Percentiles rank a stretch among this genome's conserved stretches.
These are phyloP conservation scores for Kwoniella dendrophila DNA, from an alignment of 768 basidiomycete genomes.

Conservation along the genomic window DNA sequence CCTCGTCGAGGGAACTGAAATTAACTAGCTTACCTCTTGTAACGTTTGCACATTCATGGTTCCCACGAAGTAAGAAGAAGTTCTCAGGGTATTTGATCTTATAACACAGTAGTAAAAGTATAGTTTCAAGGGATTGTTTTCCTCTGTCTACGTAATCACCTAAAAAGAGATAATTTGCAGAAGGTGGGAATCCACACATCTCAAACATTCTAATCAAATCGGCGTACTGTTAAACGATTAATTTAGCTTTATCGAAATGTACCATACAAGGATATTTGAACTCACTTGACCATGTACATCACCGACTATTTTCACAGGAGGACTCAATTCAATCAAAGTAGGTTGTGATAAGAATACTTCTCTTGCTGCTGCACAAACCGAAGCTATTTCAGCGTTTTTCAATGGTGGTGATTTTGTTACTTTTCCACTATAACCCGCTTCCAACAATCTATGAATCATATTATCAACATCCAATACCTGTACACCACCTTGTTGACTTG, in stretches of 20 bases:
- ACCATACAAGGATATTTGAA: not conserved
- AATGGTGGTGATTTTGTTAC: constrained; percentile 85
- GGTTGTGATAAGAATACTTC: constrained; percentile 96
- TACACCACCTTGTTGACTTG: constrained; percentile 17
- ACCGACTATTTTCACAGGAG: constrained; percentile 98
- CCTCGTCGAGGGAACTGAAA: not conserved
- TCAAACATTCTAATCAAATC: constrained; percentile 98
- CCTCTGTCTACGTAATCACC: constrained; percentile 99
- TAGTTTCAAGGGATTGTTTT: constrained; percentile 97
- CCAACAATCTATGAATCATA: constrained; percentile 93
- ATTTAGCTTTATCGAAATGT: not conserved
- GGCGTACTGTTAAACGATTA: constrained; percentile 63
- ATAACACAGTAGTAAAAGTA: constrained; percentile 93
- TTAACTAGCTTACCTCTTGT: constrained; percentile 74
- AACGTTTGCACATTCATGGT: constrained; percentile 99
- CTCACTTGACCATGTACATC: constrained; percentile 90
- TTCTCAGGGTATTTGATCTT: constrained; percentile 99
- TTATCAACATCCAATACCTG: constrained; percentile 87
- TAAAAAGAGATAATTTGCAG: constrained; percentile 95
- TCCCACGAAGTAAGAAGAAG: constrained; percentile 95
- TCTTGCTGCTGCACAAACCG: constrained; percentile 90
- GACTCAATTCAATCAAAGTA: constrained; percentile 92
- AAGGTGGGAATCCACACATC: constrained; percentile 98
- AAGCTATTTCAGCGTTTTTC: constrained; percentile 93
- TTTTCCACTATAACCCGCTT: constrained; percentile 97